Conservation (phyloP, 2,329 filamentous ascomycete genomes). For the Epichloe uncinata region DNA sequence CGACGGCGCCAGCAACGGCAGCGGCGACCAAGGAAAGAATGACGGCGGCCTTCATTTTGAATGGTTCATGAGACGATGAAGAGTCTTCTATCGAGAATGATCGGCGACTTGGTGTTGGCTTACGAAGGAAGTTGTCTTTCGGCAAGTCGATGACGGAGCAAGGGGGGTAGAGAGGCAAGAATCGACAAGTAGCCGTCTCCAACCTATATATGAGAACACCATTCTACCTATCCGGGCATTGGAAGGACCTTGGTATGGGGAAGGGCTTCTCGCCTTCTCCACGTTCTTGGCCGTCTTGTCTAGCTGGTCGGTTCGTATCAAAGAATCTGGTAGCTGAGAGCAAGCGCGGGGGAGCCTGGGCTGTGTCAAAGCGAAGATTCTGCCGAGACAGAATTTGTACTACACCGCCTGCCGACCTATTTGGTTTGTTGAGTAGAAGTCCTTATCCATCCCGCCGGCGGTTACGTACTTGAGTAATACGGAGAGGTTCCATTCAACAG, state of each 20-base stretch:
- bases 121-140: not conserved
- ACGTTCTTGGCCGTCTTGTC: too few relatives aligned
- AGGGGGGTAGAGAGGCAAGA: not conserved
- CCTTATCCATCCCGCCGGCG: too few relatives aligned
- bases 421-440: too few relatives aligned
- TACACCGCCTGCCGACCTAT: too few relatives aligned
- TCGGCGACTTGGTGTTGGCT: not conserved
- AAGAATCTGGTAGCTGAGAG: too few relatives aligned
- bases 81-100: not conserved
- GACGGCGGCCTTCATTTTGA: conserved; percentile 29
- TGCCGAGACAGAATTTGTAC: too few relatives aligned
- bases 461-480: too few relatives aligned
- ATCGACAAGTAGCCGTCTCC: not conserved
- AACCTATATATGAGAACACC: conserved; percentile 1
- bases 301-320: too few relatives aligned
- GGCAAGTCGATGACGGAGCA: conserved; percentile 1
- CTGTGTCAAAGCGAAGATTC: too few relatives aligned
- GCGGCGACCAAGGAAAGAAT: conserved; percentile 24
- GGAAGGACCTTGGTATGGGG: not conserved
- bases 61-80: not conserved
- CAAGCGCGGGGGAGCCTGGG: too few relatives aligned
- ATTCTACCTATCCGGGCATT: not conserved
- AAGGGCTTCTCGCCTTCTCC: not conserved
- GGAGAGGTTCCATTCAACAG: too few relatives aligned
- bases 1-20: conserved; percentile 22